Evolutionary conservation across 2,329 filamentous ascomycete species (phyloP), one percentile per base, ranked within the genome.

Genomic region (Colletotrichum trifolii): DNA sequence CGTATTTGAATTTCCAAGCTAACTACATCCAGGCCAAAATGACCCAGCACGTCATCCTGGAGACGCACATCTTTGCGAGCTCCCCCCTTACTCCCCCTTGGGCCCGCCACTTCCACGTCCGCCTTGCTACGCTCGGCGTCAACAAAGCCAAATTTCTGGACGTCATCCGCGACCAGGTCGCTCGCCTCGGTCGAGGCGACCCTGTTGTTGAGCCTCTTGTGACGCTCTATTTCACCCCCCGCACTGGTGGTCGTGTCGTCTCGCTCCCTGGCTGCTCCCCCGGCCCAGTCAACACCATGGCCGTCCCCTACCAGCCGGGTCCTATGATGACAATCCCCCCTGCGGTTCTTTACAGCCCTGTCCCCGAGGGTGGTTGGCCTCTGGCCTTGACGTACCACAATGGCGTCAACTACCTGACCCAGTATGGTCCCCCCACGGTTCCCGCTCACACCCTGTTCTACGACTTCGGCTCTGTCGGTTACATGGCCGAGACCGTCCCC

Each of bases 341-440:
- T 33, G 2, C 47, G 25, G 15, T 4, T 17, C 17, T 33, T 6
- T 42, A 9, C 54, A 40, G 15, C 47, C 12, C n/a, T 60, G 43
- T 13, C 52, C 39, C 9, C 7, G 38, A 43, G 39, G 53, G 47
- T 1, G 48, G 6, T 9, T 59, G 45, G 52, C 64, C 54, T 3
- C 10, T 66, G 13, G 64, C 54, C 1, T 9, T 64, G n/a, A 64
- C 60, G 4, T 64, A 60, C 39, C 45, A 54, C 4, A 25, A 15
- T n/a, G 64, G 60, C 33, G 36, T 48, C n/a, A 66, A 66, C 34
- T 50, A 64, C 34, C 48, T 66, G 7, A 54, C 64, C 43, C 42
- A 60, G 0, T 64, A 66, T 54, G 17, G 60, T 8, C 57, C 62
- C 12, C n/a, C 42, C 3, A 8, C 39, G 33, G 25, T 25, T 25